Evolutionary conservation across 73 alveolate species (phyloP).

Genomic region (Symbiodinium pilosum): DNA sequence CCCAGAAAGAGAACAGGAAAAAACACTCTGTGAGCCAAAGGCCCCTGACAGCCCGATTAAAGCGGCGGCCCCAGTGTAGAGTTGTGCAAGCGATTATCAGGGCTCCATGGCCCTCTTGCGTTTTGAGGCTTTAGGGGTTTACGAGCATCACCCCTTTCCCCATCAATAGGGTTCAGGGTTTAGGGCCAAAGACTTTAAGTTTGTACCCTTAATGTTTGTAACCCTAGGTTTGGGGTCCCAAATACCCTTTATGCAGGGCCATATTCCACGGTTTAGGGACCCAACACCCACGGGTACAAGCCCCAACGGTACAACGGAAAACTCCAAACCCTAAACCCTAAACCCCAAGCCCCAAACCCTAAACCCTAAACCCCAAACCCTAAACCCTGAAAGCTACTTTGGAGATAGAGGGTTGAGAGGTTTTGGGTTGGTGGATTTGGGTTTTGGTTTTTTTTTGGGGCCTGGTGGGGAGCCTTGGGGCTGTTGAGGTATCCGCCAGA

Average conservation of each 20-base stretch:
- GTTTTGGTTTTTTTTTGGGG: no score
- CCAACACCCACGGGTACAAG: background rate
- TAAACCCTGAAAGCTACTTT: background rate
- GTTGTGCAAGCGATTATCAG: no score
- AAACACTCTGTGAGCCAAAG: no score
- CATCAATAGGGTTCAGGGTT: background rate
- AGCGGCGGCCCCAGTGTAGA: background rate
- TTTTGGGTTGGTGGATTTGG: no score
- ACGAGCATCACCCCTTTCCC: no score
- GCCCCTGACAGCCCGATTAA: conserved; percentile 44
- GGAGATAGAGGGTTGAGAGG: no score
- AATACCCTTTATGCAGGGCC: background rate
- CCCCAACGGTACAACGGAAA: background rate
- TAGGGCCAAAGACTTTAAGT: background rate
- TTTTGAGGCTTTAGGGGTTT: background rate
- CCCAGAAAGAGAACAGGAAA: no score
- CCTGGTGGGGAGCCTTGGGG: no score
- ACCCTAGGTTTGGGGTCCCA: background rate
- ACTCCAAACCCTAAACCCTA: background rate
- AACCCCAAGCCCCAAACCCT: background rate
- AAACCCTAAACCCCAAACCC: background rate
- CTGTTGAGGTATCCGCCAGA: no score
- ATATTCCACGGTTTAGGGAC: background rate
- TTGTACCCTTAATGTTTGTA: background rate
- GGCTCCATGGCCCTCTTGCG: no score